Base-by-base conservation (phyloP, 495 filamentous ascomycete genomes). In the Penicillium alfredii region DNA sequence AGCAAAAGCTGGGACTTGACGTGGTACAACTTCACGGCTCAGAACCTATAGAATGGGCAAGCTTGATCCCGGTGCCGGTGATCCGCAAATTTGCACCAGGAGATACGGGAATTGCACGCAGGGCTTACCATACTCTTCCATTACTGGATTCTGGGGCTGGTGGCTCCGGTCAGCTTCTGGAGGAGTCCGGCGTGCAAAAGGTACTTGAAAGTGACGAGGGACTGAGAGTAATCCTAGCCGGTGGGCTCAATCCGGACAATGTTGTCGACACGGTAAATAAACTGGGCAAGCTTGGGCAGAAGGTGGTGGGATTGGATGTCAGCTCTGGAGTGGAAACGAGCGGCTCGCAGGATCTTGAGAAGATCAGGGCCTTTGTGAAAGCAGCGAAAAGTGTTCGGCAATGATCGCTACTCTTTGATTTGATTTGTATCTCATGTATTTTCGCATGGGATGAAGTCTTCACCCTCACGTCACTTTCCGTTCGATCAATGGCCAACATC, bases 41-140 rank as follows among this genome's bases (percentile, higher is more conserved):
- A 33, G 92, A 98, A 57, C 89, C 92, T 2, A 50, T 96, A 20
- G 92, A 97, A 53, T 97, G 92, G 90, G 80, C 88, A 2, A 71
- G 58, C 18, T 61, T 86, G 16, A 86, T 98, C 28, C 88, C 92
- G 4, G 86, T 93, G 0, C 93, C 92, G 1, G 87, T 98, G 13
- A 82, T 97, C 45, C 78, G 78, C 31, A 81, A 80, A 25, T 97
- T 97, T 58, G 71, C 71, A 16, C 84, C 85, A 0, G 71, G 71
- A 3, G 81, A 93, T 33, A 47, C 71, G 12, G 86, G 80, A 1
- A 64, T 96, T 31, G 80, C 76, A 5, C 68, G 74, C 33, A 68
- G 84, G 22, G 88, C 86, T 2, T 94, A 86, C 56, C 93, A 97
- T 52, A 73, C 82, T 7, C 53, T 90, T 22, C 83, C 88, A 1